These are phyloP conservation scores for Vigna nakashimae DNA, from an alignment of 306 rosid genomes.

Conservation along the genomic window DNA sequence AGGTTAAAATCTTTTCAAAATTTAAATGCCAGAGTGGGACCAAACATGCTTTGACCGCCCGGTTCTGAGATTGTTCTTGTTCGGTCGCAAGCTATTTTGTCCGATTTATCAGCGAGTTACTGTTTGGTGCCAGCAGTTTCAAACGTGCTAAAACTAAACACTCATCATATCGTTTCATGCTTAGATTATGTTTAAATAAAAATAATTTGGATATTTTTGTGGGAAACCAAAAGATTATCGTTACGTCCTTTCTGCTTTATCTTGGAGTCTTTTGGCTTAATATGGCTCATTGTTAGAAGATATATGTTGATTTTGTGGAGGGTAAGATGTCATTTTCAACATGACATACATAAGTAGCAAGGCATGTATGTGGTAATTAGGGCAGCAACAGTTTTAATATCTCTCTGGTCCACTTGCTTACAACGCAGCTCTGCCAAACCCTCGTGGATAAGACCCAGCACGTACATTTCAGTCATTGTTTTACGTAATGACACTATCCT, in stretches of 20 bases:
- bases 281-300: background rate
- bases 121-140: background rate
- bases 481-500: slow-evolving; percentile 16
- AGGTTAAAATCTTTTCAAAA: slow-evolving; percentile 33
- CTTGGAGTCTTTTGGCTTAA: background rate
- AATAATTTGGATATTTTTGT: too few species aligned
- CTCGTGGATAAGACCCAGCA: slow-evolving; percentile 48
- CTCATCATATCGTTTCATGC: background rate
- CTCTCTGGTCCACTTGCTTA: slow-evolving; percentile 56
- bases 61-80: slow-evolving; percentile 3
- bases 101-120: slow-evolving; percentile 46
- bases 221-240: background rate
- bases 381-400: slow-evolving; percentile 59
- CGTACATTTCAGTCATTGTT: slow-evolving; percentile 23
- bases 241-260: background rate
- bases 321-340: slow-evolving; percentile 63
- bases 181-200: too few species aligned
- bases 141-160: background rate
- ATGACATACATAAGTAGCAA: slow-evolving; percentile 61
- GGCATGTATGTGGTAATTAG: slow-evolving; percentile 65
- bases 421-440: slow-evolving; percentile 52
- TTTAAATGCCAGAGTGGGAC: slow-evolving; percentile 45
- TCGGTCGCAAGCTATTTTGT: slow-evolving; percentile 39
- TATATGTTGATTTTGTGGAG: slow-evolving; percentile 30
- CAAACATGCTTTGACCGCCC: slow-evolving; percentile 52